Evolutionary conservation across 257 asterid species (phyloP), one percentile per base, ranked within the genome.

Genomic region (Mitragyna speciosa): DNA sequence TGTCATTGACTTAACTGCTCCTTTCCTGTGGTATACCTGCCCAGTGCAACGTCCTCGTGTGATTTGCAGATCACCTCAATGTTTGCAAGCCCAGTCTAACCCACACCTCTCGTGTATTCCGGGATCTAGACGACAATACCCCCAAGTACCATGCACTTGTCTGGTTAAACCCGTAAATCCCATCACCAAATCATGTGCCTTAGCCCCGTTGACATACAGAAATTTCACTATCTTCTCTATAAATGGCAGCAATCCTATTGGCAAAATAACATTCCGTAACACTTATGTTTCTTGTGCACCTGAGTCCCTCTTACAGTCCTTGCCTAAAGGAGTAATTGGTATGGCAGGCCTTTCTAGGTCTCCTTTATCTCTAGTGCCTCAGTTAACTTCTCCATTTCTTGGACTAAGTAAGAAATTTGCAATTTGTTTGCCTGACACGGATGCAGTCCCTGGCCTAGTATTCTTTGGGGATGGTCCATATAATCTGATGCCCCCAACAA

Each of bases 321-420:
- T 84, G 75, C 86, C 89, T 10, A 76, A 28, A 67, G 83, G 84
- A 65, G 82, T 54, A 3, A 36, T 52, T 20, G 89, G 89, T 49
- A 19, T 86, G 39, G 86, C 87, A 36, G 85, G 89, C 77, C 81
- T 86, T 59, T 84, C 89, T 6, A n/a, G 63, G 61, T 86, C 89
- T n/a, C 86, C 87, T 10, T 69, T 86, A 49, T 65, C 85, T 17
- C 86, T 87, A 2, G 81, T 83, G 28, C 52, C 80, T 43, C 90
- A 80, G 22, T 61, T 82, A 79, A 70, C 80, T n/a, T n/a, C n/a
- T 39, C 79, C 73, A 45, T 78, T 79, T 68, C 76, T 45, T 67
- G 2, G 39, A 41, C 16, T 39, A 20, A 22, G 31, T 9, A 76
- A 72, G 22, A 80, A 68, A 31, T 84, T 87, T 5, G 86, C 88